Evolutionary conservation across 495 filamentous ascomycete species (phyloP).

Genomic region (Hypoxylon lienhwacheense): DNA sequence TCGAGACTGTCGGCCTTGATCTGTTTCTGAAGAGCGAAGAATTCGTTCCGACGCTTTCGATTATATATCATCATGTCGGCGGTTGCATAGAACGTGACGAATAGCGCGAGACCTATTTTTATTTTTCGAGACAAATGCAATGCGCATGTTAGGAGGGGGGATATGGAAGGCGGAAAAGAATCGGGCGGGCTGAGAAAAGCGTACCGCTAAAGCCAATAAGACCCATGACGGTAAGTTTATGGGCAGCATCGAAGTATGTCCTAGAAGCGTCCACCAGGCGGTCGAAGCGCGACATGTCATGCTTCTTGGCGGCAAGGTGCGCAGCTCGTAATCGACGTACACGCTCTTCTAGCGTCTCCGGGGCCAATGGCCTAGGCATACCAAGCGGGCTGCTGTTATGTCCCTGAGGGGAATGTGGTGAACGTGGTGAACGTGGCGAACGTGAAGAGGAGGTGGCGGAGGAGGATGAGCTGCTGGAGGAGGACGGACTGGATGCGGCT

Average conservation of each 20-base stretch:
- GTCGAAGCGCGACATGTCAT: conserved; percentile 68
- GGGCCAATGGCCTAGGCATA: conserved; percentile 40
- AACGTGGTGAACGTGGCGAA: conserved; percentile 28
- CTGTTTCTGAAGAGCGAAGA: conserved; percentile 63
- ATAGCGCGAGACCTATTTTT: conserved; percentile 65
- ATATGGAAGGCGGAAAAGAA: background rate
- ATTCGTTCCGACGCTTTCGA: conserved; percentile 66
- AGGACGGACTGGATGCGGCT: conserved; percentile 39
- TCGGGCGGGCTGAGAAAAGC: conserved; percentile 12
- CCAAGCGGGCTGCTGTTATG: conserved; percentile 67
- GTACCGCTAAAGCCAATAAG: conserved; percentile 81
- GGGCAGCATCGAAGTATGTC: conserved; percentile 77
- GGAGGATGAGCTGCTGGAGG: conserved; percentile 35
- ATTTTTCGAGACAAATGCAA: background rate
- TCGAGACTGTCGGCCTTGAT: conserved; percentile 56
- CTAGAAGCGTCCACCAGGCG: conserved; percentile 67
- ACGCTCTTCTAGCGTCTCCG: conserved; percentile 87
- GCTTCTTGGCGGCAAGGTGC: conserved; percentile 67
- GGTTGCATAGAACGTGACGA: conserved; percentile 77
- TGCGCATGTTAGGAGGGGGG: conserved; percentile 1
- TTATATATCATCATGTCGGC: conserved; percentile 88
- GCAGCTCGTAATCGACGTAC: conserved; percentile 83
- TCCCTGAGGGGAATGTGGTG: conserved; percentile 39
- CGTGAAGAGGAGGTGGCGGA: conserved; percentile 29
- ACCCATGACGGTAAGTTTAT: conserved; percentile 71